These are phyloP conservation scores for Vicia faba DNA, from an alignment of 306 rosid species.

Conservation along the genomic window DNA sequence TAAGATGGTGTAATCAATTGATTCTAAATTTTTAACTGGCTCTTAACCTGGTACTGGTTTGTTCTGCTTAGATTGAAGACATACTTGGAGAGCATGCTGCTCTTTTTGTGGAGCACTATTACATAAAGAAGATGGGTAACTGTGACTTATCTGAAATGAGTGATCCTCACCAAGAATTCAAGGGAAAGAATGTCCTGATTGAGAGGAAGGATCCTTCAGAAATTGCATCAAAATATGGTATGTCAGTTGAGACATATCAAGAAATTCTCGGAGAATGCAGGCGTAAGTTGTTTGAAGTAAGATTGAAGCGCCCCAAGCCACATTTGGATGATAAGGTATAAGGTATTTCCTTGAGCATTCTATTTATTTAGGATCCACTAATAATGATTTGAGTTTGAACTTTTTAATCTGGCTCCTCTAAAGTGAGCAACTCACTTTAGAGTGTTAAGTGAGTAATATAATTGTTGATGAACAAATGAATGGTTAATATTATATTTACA, in stretches of 20 bases:
- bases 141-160: slow-evolving; percentile 86
- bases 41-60: slow-evolving; percentile 29
- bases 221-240: slow-evolving; percentile 63
- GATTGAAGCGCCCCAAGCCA: slow-evolving; percentile 78
- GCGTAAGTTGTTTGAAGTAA: slow-evolving; percentile 70
- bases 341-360: slow-evolving; percentile 47
- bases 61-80: slow-evolving; percentile 63
- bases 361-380: slow-evolving; percentile 9
- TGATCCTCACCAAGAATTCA: slow-evolving; percentile 89
- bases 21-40: slow-evolving; percentile 3
- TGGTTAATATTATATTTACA: slow-evolving; percentile 8
- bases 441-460: background rate
- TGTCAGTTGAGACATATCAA: slow-evolving; percentile 67
- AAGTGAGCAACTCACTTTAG: background rate
- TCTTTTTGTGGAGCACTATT: slow-evolving; percentile 74
- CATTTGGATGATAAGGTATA: slow-evolving; percentile 94
- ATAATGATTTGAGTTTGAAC: slow-evolving; percentile 18
- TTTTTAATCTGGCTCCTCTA: slow-evolving; percentile 10
- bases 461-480: background rate
- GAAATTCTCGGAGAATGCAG: slow-evolving; percentile 73
- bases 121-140: slow-evolving; percentile 71
- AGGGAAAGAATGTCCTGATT: slow-evolving; percentile 76
- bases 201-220: slow-evolving; percentile 69
- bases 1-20: slow-evolving; percentile 21
- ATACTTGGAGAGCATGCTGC: slow-evolving; percentile 84